Conservation (phyloP, 2,329 filamentous ascomycete species). For the Aspergillus amoenus region DNA sequence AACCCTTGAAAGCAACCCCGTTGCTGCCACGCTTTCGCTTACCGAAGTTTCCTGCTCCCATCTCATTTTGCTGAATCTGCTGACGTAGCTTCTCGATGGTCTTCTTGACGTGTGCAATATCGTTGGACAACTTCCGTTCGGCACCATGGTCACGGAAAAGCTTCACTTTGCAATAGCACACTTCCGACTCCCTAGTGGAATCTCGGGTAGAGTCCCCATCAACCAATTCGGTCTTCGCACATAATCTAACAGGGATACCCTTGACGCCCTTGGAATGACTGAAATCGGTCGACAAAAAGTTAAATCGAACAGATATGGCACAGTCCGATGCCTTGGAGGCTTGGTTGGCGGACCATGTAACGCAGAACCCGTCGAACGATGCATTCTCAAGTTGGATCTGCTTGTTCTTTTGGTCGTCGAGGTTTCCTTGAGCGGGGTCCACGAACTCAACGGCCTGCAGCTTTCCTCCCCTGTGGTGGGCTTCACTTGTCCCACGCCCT, state of each 20-base stretch:
- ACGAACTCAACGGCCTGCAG: constrained; percentile 95
- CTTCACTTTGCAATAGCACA: constrained; percentile 96
- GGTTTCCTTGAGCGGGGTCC: constrained; percentile 59
- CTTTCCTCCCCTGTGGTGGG: constrained; percentile 88
- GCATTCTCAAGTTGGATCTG: constrained; percentile 70
- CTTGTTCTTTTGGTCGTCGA: constrained; percentile 56
- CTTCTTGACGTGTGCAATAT: constrained; percentile 92
- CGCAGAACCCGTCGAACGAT: constrained; percentile 91
- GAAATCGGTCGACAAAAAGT: constrained; percentile 97
- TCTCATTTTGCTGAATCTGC: constrained; percentile 75
- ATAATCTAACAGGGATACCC: constrained; percentile 89
- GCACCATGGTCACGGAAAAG: constrained; percentile 95
- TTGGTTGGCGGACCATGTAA: constrained; percentile 77
- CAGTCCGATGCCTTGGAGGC: constrained; percentile 69
- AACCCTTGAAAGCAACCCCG: constrained; percentile 47
- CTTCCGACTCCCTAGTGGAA: constrained; percentile 55
- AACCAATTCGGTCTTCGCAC: constrained; percentile 79
- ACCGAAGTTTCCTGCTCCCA: constrained; percentile 59
- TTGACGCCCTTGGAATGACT: constrained; percentile 99
- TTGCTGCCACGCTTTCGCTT: constrained; percentile 61
- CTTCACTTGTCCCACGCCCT: constrained; percentile 90
- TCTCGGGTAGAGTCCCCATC: constrained; percentile 45
- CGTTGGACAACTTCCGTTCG: constrained; percentile 91
- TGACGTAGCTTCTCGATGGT: constrained; percentile 95
- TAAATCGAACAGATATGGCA: constrained; percentile 88